Percentiles rank a stretch among this genome's conserved stretches.
phyloP scores from a whole-genome alignment of 208 protist genomes.

The Crithidia thermophila region DNA sequence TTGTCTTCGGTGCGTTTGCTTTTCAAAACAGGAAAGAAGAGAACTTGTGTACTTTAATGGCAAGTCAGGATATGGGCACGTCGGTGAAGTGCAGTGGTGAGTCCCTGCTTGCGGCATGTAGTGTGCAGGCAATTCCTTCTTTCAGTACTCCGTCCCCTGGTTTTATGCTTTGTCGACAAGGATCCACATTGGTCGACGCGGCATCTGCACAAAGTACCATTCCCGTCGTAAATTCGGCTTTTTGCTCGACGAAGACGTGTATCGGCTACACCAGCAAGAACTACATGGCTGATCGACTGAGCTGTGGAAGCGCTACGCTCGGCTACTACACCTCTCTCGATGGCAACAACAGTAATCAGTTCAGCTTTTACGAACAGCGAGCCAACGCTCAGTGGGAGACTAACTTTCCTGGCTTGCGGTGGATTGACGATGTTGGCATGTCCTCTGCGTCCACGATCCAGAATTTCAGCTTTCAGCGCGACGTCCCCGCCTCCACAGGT shows the following conservation, averaged over 20 bases:
- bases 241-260: slow-evolving; percentile 16
- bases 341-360: slow-evolving; percentile 36
- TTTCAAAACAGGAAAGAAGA: not conserved
- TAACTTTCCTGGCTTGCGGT: not conserved
- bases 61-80: not conserved
- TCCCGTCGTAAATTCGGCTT: not conserved
- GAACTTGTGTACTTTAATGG: not conserved
- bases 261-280: slow-evolving; percentile 25
- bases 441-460: slow-evolving; percentile 22
- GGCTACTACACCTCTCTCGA: slow-evolving; percentile 27
- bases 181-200: not conserved
- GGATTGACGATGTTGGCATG: slow-evolving; percentile 36
- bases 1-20: not conserved
- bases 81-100: not conserved
- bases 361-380: slow-evolving; percentile 25
- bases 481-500: slow-evolving; percentile 27
- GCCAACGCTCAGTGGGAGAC: not conserved
- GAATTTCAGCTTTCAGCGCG: slow-evolving; percentile 32
- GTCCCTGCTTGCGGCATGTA: not conserved
- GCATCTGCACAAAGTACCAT: slow-evolving; percentile 6
- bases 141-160: slow-evolving; percentile 5
- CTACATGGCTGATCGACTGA: slow-evolving; percentile 19
- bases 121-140: slow-evolving; percentile 2
- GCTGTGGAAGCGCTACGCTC: slow-evolving; percentile 6
- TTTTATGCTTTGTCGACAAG: slow-evolving; percentile 24